Evolutionary conservation across 306 rosid species (phyloP).

Genomic region (Oxytropis ochrocephala): DNA sequence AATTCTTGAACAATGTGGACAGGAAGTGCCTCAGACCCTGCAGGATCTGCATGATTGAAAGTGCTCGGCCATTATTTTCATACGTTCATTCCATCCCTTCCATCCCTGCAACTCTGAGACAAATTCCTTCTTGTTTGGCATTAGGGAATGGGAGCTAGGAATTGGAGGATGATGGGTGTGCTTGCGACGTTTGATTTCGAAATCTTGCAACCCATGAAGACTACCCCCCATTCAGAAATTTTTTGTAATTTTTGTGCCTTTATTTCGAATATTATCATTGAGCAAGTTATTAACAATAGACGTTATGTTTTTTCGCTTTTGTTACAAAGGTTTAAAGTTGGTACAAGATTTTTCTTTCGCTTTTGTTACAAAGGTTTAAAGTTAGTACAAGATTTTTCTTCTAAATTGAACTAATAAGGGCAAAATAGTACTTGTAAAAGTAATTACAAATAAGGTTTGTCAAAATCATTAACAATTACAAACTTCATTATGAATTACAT

Average conservation of each 20-base stretch:
- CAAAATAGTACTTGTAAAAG: too few species aligned
- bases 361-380: neutral
- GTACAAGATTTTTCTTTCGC: neutral
- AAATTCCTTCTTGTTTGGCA: neutral
- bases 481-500: too few species aligned
- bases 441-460: neutral
- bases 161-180: conserved; percentile 9
- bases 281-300: neutral
- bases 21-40: conserved; percentile 50
- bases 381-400: too few species aligned
- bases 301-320: neutral
- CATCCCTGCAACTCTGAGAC: neutral
- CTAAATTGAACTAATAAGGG: neutral
- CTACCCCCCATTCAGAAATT: neutral
- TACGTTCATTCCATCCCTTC: conserved; percentile 8
- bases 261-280: neutral
- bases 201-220: neutral
- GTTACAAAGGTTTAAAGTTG: too few species aligned
- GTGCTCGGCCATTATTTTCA: neutral
- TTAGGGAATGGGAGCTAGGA: neutral
- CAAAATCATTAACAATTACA: neutral
- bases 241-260: neutral
- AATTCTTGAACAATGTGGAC: conserved; percentile 57
- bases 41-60: conserved; percentile 33
- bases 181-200: neutral